Conservation (phyloP, 169 alveolate genomes). For the Plasmodium vivax region DNA sequence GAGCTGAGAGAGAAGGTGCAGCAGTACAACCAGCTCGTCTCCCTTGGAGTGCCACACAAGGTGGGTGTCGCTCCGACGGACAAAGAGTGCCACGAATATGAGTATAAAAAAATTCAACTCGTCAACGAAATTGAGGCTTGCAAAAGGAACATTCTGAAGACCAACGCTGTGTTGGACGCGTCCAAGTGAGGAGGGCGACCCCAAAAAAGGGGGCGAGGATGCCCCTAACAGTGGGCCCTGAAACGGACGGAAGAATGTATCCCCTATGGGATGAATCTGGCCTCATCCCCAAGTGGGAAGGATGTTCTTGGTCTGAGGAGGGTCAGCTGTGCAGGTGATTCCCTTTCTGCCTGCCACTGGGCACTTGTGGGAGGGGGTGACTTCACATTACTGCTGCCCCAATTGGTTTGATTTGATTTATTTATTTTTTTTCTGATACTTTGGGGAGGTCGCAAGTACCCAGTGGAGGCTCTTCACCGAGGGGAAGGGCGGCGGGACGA, state of each 20-base stretch:
- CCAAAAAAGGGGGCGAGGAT: not conserved
- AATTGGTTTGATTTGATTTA: no score
- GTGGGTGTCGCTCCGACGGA: not conserved
- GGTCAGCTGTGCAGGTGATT: not conserved
- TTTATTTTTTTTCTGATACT: no score
- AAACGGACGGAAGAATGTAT: not conserved
- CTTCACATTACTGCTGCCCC: not conserved
- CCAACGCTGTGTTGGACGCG: slow-evolving; percentile 6
- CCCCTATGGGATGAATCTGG: not conserved
- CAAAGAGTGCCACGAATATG: not conserved
- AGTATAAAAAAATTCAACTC: slow-evolving; percentile 25
- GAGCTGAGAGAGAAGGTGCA: slow-evolving; percentile 35
- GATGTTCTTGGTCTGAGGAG: not conserved
- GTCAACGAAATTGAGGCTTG: slow-evolving; percentile 45
- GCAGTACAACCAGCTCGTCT: not conserved
- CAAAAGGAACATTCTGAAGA: slow-evolving; percentile 25
- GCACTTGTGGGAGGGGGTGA: not conserved
- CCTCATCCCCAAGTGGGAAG: not conserved
- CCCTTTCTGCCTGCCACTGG: not conserved
- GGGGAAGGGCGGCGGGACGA: not conserved
- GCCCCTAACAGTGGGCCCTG: not conserved
- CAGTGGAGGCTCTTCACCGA: not conserved
- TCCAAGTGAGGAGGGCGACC: not conserved
- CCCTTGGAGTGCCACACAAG: not conserved
- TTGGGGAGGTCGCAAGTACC: not conserved